A percentile compares a stretch with the other conserved stretches of the same genome.
These are phyloP conservation scores for Delonix regia DNA, from an alignment of 306 rosid genomes.

Conservation along the genomic window DNA sequence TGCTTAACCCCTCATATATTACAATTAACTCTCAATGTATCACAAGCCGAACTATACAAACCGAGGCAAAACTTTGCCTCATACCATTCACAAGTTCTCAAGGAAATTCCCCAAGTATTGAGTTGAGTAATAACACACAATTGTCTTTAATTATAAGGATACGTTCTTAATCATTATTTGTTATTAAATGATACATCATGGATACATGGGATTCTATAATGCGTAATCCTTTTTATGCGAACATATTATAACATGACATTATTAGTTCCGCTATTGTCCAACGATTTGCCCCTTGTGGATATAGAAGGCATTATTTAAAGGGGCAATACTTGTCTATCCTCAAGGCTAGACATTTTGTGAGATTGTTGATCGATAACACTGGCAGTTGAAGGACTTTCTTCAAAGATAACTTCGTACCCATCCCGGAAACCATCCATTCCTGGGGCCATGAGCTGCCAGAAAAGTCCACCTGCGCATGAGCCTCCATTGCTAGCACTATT, in stretches of 20 bases:
- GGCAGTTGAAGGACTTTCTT: conserved; percentile 43
- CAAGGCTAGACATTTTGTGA: conserved; percentile 9
- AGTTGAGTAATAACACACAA: too few species aligned
- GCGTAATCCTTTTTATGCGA: not conserved
- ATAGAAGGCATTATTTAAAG: not conserved
- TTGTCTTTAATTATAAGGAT: too few species aligned
- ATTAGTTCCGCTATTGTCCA: too few species aligned
- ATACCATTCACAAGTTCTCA: too few species aligned
- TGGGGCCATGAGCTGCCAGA: conserved; percentile 49
- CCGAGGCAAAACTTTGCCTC: too few species aligned
- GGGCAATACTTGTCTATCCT: too few species aligned
- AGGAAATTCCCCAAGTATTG: too few species aligned
- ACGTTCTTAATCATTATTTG: not conserved
- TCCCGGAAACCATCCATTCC: conserved; percentile 44
- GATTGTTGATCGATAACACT: conserved; percentile 38
- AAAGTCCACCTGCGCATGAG: conserved; percentile 45
- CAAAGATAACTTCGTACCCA: conserved; percentile 41
- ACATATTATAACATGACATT: not conserved
- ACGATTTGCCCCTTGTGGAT: too few species aligned
- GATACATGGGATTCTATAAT: not conserved
- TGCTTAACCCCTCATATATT: too few species aligned
- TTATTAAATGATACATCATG: not conserved
- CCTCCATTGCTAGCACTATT: conserved; percentile 35
- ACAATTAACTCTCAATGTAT: too few species aligned
- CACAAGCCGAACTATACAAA: too few species aligned